Conservation (phyloP, 345 rosid genomes). For the Leavenworthia alabamica region DNA sequence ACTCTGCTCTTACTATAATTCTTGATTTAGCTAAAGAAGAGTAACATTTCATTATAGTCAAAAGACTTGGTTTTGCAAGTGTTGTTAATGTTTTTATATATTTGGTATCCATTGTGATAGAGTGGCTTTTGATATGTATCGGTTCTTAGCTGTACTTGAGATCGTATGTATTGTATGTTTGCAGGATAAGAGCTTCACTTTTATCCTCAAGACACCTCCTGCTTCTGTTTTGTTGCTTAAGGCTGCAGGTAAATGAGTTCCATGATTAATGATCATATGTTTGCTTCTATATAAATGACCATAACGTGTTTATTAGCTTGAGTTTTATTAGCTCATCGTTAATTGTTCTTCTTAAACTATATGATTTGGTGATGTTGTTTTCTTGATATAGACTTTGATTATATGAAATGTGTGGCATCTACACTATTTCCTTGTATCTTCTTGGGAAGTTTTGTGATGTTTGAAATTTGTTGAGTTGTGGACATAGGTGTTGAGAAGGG, state of each 20-base stretch:
- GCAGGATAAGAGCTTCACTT: constrained; percentile 94
- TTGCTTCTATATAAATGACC: not conserved
- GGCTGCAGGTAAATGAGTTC: constrained; percentile 61
- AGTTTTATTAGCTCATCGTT: not conserved
- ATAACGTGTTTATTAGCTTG: not conserved
- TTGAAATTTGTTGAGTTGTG: constrained; percentile 14
- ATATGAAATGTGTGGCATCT: not conserved
- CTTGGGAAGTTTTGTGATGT: constrained; percentile 2
- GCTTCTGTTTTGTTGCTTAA: constrained; percentile 90
- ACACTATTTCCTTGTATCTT: not conserved
- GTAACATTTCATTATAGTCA: no score
- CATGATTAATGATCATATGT: not conserved
- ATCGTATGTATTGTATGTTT: constrained; percentile 11
- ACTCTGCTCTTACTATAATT: not conserved
- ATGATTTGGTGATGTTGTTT: not conserved
- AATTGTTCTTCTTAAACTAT: not conserved
- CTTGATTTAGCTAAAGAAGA: not conserved
- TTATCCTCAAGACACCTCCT: constrained; percentile 91
- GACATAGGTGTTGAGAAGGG: constrained; percentile 78
- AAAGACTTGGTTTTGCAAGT: no score
- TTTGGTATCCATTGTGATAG: not conserved
- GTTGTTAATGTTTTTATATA: not conserved
- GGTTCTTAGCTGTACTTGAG: not conserved
- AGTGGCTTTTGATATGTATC: not conserved
- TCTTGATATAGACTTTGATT: not conserved